These are phyloP conservation scores for Zygoascus sp. DNA, from an alignment of 1,139 yeast species.

Conservation along the genomic window DNA sequence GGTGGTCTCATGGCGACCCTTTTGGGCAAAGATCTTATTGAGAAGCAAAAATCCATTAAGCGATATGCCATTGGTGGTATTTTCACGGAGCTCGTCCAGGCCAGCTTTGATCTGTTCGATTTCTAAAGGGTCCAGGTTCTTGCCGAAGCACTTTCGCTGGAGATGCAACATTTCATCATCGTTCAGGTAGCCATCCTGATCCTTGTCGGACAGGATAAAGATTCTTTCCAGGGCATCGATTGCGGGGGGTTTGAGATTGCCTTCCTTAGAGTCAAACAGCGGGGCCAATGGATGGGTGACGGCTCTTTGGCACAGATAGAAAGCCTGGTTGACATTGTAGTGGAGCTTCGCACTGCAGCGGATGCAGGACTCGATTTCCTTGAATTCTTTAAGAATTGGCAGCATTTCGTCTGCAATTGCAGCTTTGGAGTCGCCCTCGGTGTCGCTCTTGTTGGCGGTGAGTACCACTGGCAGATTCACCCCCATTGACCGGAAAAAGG, in stretches of 20 bases:
- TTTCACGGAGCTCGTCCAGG: conserved; percentile 13
- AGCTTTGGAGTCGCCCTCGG: conserved; percentile 31
- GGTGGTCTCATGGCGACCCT: conserved; percentile 90
- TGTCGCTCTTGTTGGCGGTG: conserved; percentile 79
- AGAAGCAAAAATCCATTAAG: conserved; percentile 70
- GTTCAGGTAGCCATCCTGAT: conserved; percentile 79
- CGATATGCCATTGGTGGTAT: conserved; percentile 51
- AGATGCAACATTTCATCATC: conserved; percentile 63
- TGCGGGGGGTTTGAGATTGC: conserved; percentile 72
- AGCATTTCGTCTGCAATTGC: conserved; percentile 68
- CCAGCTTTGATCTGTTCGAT: conserved; percentile 46
- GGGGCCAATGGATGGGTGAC: conserved; percentile 94
- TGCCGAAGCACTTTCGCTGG: conserved; percentile 72
- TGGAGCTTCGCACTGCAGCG: conserved; percentile 79
- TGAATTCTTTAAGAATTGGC: conserved; percentile 82
- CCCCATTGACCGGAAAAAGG: conserved; percentile 84
- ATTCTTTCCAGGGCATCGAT: conserved; percentile 71
- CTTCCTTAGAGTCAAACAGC: conserved; percentile 85
- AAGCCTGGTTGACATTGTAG: conserved; percentile 79
- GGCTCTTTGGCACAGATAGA: conserved; percentile 87
- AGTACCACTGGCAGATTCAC: conserved; percentile 85
- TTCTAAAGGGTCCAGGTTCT: conserved; percentile 50
- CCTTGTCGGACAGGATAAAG: conserved; percentile 79
- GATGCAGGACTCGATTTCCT: conserved; percentile 89
- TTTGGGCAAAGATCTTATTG: conserved; percentile 78